Base-by-base conservation (phyloP, 2,329 filamentous ascomycete species). In the Ophioceras dolichostomum region DNA sequence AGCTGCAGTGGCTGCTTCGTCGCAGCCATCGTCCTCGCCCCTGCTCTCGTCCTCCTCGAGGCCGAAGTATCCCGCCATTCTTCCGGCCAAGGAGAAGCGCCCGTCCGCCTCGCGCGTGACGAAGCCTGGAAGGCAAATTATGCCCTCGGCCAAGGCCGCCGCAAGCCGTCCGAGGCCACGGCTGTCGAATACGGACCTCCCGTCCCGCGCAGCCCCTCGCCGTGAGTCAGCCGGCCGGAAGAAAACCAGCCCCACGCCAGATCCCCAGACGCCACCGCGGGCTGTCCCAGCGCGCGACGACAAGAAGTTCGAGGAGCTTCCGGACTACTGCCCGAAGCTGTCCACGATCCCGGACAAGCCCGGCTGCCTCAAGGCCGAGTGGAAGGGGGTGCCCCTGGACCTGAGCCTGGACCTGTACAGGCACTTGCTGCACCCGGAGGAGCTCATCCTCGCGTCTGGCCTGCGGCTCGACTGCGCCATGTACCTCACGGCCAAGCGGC, bases 401-500 rank as follows among this genome's bases (percentile, higher is more conserved):
- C 73, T 94, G 32, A 74, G 68, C 56, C 67, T 70, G 41, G 85
- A 93, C 50, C 75, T 81, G 6, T 68, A 88, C 49, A 67, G 70
- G 18, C 55, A 76, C 39, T 64, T 85, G 28, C 74, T 95, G 30
- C 84, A 91, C 54, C 72, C 77, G 5, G 81, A 87, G 42, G 89
- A 96, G 61, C 52, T 88, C 21, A 64, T 67, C 14, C 68, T 94
- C 21, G 87, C 87, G 10, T 76, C 82, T 32, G 83, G 78, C 34
- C 70, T 95, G 21, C 77, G 87, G 39, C 73, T 96, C 24, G 83
- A 84, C 46, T 89, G 83, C 56, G 83, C 84, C 14, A 89, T 83
- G 10, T 96, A 95, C 53, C 70, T 96, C 18, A 88, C 83, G 41
- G 91, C 83, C 66, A 96, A 95, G 69, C 79, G 89, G 41, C 80